Evolutionary conservation across 306 rosid species (phyloP), one percentile per base, ranked within the genome.

Genomic region (Ziziphus jujuba): DNA sequence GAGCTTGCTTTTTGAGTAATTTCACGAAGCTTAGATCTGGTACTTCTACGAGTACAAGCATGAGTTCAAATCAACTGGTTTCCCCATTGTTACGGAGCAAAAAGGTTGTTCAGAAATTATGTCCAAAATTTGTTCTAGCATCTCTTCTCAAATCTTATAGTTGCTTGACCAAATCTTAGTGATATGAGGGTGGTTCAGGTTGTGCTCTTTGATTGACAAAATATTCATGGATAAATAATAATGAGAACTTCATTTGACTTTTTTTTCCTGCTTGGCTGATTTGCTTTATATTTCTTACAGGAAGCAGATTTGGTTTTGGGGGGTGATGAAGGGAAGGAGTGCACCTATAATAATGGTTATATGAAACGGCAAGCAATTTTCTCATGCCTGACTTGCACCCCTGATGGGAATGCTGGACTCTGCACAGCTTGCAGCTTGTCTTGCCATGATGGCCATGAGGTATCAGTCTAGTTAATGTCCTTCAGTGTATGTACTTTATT

Each of bases 361-460:
- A 80, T 95, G 97, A 95, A 88, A 82, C 87, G 97, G 77, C 99
- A 95, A 72, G 99, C 99, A 50, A 80, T 95, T 77, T 95, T 95
- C 79, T 95, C 99, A 38, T 95, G 99, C 80, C 82, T 95, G 69
- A 95, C 99, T 51, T 95, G 99, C 74, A 82, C 90, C 68, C 97
- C 97, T 5, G 95, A 84, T 24, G 99, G 99, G 56, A 90, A 90
- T 80, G 95, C 96, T 79, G 99, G 99, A 79, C 97, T 95, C 67
- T 95, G 99, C 84, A 88, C 96, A n/a, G 99, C 99, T 62, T 95
- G 99, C 82, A 87, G 96, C 69, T 80, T 95, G 85, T 87, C 97
- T 71, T 95, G 99, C 81, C 99, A 95, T 60, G 99, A 95, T 69
- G 99, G 97, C 62, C 99, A 95, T 7, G 95, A 95, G 96, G 99